These are phyloP conservation scores for Scutellaria minor DNA, from an alignment of 257 asterid species.

Conservation along the genomic window DNA sequence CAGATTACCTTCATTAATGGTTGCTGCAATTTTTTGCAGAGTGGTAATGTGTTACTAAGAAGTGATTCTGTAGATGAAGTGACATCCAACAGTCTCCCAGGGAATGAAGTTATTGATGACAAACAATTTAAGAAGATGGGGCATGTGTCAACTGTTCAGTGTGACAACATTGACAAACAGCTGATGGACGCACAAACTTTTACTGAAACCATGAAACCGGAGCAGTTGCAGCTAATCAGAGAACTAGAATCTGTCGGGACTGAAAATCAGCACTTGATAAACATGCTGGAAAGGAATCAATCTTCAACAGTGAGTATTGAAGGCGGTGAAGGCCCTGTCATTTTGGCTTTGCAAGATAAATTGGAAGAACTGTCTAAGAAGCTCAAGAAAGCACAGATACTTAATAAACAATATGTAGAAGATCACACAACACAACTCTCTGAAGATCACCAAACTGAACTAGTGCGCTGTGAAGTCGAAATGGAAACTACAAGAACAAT, in stretches of 20 bases:
- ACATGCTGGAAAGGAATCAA: slow-evolving; percentile 40
- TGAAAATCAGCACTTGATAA: slow-evolving; percentile 51
- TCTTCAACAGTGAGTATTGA: slow-evolving; percentile 34
- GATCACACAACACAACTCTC: slow-evolving; percentile 49
- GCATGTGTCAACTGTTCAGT: slow-evolving; percentile 39
- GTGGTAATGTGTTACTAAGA: slow-evolving; percentile 34
- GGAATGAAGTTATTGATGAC: slow-evolving; percentile 34
- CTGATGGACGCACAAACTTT: slow-evolving; percentile 54
- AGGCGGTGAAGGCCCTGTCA: slow-evolving; percentile 40
- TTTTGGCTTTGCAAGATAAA: slow-evolving; percentile 53
- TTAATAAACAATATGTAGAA: slow-evolving; percentile 47
- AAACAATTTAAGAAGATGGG: slow-evolving; percentile 37
- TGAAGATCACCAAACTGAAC: slow-evolving; percentile 55
- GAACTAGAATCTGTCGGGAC: slow-evolving; percentile 50
- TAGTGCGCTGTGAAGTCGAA: slow-evolving; percentile 64
- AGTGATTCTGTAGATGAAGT: slow-evolving; percentile 44
- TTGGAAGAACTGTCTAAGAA: slow-evolving; percentile 55
- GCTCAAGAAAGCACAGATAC: slow-evolving; percentile 52
- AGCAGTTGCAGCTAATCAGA: slow-evolving; percentile 54
- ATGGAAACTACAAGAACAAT: slow-evolving; percentile 70
- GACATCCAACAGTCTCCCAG: slow-evolving; percentile 37
- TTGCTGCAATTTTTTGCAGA: slow-evolving; percentile 43
- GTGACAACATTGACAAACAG: slow-evolving; percentile 48
- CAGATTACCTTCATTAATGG: not conserved
- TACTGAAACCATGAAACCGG: slow-evolving; percentile 55